phyloP scores from a whole-genome alignment of 257 asterid genomes.

The Primulina eburnea region DNA sequence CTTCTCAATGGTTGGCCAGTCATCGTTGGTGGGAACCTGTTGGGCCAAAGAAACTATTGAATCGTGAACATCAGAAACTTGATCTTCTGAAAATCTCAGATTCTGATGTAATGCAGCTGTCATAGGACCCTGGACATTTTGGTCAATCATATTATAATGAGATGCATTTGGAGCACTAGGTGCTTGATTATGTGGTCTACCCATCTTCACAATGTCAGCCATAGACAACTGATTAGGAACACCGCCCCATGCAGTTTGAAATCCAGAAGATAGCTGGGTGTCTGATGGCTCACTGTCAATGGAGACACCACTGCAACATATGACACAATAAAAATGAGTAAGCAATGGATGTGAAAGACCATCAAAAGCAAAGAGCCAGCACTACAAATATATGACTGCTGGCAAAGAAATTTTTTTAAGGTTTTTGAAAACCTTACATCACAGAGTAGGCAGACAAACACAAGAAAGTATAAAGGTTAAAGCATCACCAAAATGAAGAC shows the following conservation, averaged over 20 bases:
- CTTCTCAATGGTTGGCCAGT: slow-evolving; percentile 72
- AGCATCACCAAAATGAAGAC: no score
- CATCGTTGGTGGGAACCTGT: slow-evolving; percentile 45
- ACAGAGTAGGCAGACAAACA: no score
- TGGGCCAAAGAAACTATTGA: slow-evolving; percentile 39
- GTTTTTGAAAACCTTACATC: no score
- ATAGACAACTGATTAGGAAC: slow-evolving; percentile 58
- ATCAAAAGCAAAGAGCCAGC: slow-evolving; percentile 14
- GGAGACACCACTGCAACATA: slow-evolving; percentile 48
- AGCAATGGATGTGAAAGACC: slow-evolving; percentile 7
- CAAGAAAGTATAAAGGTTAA: no score
- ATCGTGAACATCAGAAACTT: slow-evolving; percentile 35
- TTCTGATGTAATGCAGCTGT: slow-evolving; percentile 33
- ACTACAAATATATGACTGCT: background rate
- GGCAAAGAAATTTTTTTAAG: no score
- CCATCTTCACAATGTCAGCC: slow-evolving; percentile 98
- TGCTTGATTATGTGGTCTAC: slow-evolving; percentile 53
- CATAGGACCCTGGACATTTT: slow-evolving; percentile 39
- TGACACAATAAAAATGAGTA: background rate
- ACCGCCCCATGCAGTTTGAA: slow-evolving; percentile 64
- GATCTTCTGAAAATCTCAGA: slow-evolving; percentile 33
- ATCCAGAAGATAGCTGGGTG: slow-evolving; percentile 46
- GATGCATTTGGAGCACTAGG: slow-evolving; percentile 40
- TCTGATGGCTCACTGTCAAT: slow-evolving; percentile 42
- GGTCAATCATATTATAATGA: slow-evolving; percentile 37